phyloP scores from a whole-genome alignment of 2,329 filamentous ascomycete species.

The Pseudogymnoascus sp. region DNA sequence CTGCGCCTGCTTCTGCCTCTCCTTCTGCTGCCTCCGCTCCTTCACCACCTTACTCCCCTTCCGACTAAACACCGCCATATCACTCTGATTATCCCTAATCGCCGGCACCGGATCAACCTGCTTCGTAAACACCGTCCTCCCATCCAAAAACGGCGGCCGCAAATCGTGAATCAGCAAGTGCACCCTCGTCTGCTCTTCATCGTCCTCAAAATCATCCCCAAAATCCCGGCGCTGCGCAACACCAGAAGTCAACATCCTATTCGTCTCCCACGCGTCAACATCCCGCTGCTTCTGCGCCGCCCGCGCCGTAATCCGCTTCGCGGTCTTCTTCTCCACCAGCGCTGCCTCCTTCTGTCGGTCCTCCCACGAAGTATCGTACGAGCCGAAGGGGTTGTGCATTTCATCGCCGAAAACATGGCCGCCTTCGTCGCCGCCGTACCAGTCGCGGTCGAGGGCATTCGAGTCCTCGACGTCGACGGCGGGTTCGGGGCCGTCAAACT shows the following conservation, averaged over 20 bases:
- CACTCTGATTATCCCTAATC: constrained; percentile 86
- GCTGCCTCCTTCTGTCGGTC: constrained; percentile 63
- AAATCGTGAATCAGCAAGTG: constrained; percentile 91
- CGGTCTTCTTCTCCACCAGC: constrained; percentile 71
- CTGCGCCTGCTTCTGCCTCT: constrained; percentile 88
- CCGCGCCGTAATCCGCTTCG: constrained; percentile 61
- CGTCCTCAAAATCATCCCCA: constrained; percentile 74
- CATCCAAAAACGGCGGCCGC: constrained; percentile 88
- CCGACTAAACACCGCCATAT: constrained; percentile 96
- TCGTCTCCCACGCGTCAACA: constrained; percentile 96
- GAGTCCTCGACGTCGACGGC: constrained; percentile 59
- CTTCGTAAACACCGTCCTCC: constrained; percentile 92
- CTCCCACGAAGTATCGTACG: constrained; percentile 64
- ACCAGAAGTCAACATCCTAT: constrained; percentile 93
- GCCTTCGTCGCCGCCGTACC: constrained; percentile 83
- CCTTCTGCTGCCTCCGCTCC: constrained; percentile 83
- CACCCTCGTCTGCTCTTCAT: constrained; percentile 81
- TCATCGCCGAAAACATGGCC: constrained; percentile 84
- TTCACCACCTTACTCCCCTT: constrained; percentile 92
- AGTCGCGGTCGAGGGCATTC: constrained; percentile 75
- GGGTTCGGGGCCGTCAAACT: constrained; percentile 55
- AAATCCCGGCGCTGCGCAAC: constrained; percentile 85
- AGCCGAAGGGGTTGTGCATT: constrained; percentile 83
- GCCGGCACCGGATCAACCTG: constrained; percentile 92
- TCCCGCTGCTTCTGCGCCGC: constrained; percentile 84